phyloP scores from a whole-genome alignment of 805 yeast species.

The Tetrapisispora pingtungensis region DNA sequence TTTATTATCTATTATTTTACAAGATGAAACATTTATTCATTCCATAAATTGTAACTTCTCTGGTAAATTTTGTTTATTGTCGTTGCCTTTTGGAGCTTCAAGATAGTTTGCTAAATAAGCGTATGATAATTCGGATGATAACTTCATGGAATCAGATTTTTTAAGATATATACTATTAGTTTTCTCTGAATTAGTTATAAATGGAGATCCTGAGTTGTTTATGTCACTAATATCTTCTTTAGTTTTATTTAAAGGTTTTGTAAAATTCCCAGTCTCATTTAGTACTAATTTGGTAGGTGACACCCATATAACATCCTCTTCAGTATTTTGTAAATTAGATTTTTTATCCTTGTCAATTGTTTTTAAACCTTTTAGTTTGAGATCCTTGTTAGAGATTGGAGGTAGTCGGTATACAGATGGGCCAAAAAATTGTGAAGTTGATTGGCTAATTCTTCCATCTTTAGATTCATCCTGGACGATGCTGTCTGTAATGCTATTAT shows the following conservation, averaged over 20 bases:
- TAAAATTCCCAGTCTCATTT: slow-evolving; percentile 10
- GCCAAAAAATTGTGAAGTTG: neutral
- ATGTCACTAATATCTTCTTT: neutral
- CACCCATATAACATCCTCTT: slow-evolving; percentile 27
- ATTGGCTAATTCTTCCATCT: neutral
- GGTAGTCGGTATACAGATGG: slow-evolving; percentile 3
- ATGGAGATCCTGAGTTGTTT: neutral
- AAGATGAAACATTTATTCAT: neutral
- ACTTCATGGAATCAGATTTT: neutral
- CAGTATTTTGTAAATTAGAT: neutral
- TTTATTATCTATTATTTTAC: too few species aligned
- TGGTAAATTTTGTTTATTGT: slow-evolving; percentile 6
- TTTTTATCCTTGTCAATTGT: too few species aligned
- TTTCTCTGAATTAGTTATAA: neutral
- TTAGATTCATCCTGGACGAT: neutral
- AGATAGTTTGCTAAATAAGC: slow-evolving; percentile 34
- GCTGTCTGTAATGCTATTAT: neutral
- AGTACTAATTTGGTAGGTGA: slow-evolving; percentile 27
- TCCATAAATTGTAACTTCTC: slow-evolving; percentile 2
- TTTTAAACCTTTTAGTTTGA: too few species aligned
- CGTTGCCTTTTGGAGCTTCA: slow-evolving; percentile 4
- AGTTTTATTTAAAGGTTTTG: neutral
- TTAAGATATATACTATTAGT: neutral
- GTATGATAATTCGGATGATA: slow-evolving; percentile 33
- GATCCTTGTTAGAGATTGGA: neutral